phyloP scores from a whole-genome alignment of 345 rosid genomes.

The Linum tenue region DNA sequence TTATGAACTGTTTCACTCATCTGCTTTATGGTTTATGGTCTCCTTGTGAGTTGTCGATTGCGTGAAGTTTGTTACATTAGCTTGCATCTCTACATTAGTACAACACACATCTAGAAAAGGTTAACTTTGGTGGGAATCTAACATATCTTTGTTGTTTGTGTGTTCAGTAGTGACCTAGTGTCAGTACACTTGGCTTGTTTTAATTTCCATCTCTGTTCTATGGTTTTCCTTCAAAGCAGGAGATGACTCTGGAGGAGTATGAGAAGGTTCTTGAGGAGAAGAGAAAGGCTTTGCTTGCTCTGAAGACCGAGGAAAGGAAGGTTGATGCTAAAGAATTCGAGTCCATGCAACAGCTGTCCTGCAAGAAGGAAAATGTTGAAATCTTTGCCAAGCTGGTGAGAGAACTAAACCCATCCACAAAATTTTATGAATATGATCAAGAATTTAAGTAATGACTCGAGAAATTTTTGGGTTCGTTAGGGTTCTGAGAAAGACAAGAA shows the following conservation, averaged over 20 bases:
- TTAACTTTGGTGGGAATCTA: background rate
- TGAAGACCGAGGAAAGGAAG: slow-evolving; percentile 57
- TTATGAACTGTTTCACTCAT: too few relatives aligned
- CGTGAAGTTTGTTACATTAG: too few relatives aligned
- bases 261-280: slow-evolving; percentile 47
- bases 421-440: background rate
- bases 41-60: too few relatives aligned
- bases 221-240: background rate
- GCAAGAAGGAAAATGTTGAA: slow-evolving; percentile 47
- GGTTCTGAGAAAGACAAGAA: slow-evolving; percentile 63
- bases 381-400: slow-evolving; percentile 13
- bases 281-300: slow-evolving; percentile 48
- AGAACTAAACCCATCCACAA: background rate
- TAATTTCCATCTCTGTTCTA: background rate
- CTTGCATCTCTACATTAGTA: too few relatives aligned
- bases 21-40: too few relatives aligned
- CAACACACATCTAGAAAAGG: too few relatives aligned
- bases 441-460: background rate
- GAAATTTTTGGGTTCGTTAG: slow-evolving; percentile 15
- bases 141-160: background rate
- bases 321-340: slow-evolving; percentile 47
- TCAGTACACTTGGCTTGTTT: background rate
- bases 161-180: background rate
- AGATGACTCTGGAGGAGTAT: background rate
- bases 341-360: slow-evolving; percentile 63